Conservation (phyloP, 371 early-diverging fungal genomes). For the Mortierella sp. region DNA sequence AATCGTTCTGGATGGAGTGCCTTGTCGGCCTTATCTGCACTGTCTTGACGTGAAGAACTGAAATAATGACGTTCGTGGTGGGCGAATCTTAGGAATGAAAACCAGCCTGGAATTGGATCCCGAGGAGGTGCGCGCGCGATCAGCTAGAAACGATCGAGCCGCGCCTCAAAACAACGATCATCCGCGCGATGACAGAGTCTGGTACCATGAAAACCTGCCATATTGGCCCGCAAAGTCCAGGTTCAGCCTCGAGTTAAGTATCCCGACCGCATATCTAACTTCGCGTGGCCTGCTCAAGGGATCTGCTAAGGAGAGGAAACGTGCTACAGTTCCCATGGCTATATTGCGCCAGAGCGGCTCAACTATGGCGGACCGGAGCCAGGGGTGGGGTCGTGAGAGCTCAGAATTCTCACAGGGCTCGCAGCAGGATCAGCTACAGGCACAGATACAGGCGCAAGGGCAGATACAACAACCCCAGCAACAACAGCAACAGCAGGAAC, state of each 20-base stretch:
- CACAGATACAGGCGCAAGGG: too few species aligned
- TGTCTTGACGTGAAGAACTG: not conserved
- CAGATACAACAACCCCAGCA: too few species aligned
- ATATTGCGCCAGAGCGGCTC: not conserved
- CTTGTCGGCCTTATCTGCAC: not conserved
- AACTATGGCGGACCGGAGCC: not conserved
- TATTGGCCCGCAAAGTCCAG: conserved; percentile 49
- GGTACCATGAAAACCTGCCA: conserved; percentile 25
- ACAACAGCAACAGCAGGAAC: conserved; percentile 12
- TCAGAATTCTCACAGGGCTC: not conserved
- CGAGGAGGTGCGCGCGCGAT: conserved; percentile 31
- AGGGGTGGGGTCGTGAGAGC: not conserved
- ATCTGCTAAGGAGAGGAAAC: conserved; percentile 10
- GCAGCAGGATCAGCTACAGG: not conserved
- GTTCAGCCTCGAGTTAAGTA: conserved; percentile 41
- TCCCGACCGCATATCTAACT: conserved; percentile 45
- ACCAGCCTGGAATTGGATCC: conserved; percentile 49
- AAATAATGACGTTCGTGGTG: too few species aligned
- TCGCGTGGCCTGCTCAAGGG: conserved; percentile 36
- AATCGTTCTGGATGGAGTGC: not conserved
- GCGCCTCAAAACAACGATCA: not conserved
- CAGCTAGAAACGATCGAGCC: conserved; percentile 22
- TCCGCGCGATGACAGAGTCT: conserved; percentile 1
- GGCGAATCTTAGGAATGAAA: conserved; percentile 34
- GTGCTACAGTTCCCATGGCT: not conserved